Conservation (phyloP, 257 asterid genomes). For the Haberlea rhodopensis region DNA sequence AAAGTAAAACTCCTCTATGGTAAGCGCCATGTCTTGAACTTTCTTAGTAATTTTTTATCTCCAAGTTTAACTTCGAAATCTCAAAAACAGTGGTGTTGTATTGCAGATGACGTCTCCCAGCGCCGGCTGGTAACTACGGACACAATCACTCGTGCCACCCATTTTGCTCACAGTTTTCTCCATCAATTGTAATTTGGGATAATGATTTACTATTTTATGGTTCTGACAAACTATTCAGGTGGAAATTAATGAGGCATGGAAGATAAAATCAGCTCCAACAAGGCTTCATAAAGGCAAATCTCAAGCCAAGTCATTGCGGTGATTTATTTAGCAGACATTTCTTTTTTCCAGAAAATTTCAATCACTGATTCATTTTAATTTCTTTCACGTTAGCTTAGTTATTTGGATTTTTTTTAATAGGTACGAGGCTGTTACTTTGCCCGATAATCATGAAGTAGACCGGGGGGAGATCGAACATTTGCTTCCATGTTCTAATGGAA, state of each 20-base stretch:
- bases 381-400: conserved; percentile 1
- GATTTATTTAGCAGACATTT: conserved; percentile 12
- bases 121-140: conserved; percentile 65
- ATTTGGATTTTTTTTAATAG: conserved; percentile 37
- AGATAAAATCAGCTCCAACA: conserved; percentile 55
- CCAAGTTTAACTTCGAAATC: not conserved
- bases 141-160: conserved; percentile 1
- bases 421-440: conserved; percentile 57
- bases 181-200: not conserved
- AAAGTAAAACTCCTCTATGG: conserved; percentile 89
- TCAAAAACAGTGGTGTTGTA: conserved; percentile 16
- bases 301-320: conserved; percentile 71
- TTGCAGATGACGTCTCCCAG: conserved; percentile 86
- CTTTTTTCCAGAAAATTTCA: not conserved
- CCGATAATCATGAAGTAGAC: conserved; percentile 55
- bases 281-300: conserved; percentile 62
- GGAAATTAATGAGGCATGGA: conserved; percentile 92
- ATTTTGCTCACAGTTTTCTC: conserved; percentile 5
- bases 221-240: conserved; percentile 42
- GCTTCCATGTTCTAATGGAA: conserved; percentile 39
- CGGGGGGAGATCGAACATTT: conserved; percentile 55
- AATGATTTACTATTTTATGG: conserved; percentile 6
- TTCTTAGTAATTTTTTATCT: too few relatives aligned
- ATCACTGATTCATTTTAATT: conserved; percentile 2
- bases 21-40: conserved; percentile 29